Evolutionary conservation across 768 basidiomycete species (phyloP).

Genomic region (Trametes coccinea): DNA sequence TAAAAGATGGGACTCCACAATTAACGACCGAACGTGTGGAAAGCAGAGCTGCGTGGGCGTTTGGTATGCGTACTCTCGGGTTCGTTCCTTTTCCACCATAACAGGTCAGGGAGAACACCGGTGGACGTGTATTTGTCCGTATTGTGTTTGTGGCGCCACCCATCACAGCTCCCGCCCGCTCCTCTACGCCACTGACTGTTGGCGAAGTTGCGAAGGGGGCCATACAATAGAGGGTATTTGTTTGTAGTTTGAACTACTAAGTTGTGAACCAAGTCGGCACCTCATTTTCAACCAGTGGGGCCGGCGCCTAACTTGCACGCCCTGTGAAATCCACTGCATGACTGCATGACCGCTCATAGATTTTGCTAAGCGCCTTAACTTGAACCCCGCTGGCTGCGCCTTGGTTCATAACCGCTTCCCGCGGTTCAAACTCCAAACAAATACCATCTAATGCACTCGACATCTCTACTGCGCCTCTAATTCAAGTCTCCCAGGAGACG

Average conservation of each 20-base stretch:
- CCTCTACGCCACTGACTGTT: slow-evolving; percentile 20
- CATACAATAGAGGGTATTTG: too few species aligned
- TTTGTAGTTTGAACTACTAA: too few species aligned
- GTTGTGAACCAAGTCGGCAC: too few species aligned
- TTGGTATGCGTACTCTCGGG: not conserved
- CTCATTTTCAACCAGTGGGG: too few species aligned
- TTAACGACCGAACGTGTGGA: not conserved
- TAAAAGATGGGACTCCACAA: not conserved
- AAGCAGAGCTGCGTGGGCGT: not conserved
- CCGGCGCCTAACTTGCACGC: too few species aligned
- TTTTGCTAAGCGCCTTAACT: too few species aligned
- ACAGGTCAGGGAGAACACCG: slow-evolving; percentile 1
- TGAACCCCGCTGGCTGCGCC: too few species aligned
- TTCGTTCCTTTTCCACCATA: slow-evolving; percentile 12
- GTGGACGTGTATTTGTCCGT: slow-evolving; percentile 4
- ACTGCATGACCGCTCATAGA: too few species aligned
- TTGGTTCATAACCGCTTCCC: too few species aligned
- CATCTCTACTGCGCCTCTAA: not conserved
- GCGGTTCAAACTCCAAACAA: too few species aligned
- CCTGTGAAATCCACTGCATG: too few species aligned
- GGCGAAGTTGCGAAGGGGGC: slow-evolving; percentile 5
- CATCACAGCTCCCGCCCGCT: not conserved
- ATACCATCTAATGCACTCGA: too few species aligned
- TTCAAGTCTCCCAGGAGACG: not conserved
- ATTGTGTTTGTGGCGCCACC: slow-evolving; percentile 14